Percentiles rank a stretch among this genome's conserved stretches.
Evolutionary conservation across 139 green algal genomes (phyloP).

Genomic region (Klebsormidium nitens): DNA sequence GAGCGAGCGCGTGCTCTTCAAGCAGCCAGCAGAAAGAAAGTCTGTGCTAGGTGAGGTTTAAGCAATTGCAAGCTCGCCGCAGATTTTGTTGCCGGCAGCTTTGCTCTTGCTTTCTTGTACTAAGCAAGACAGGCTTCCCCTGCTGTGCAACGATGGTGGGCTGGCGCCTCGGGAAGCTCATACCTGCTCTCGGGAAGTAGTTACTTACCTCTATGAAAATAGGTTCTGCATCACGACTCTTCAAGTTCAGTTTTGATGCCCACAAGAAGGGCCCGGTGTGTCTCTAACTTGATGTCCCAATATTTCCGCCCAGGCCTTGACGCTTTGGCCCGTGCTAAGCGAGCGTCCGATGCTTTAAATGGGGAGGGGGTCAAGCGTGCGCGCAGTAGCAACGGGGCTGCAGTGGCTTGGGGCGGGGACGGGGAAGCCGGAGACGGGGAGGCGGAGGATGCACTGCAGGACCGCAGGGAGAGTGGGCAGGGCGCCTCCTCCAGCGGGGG

Average conservation of each 20-base stretch:
- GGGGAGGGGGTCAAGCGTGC: not conserved
- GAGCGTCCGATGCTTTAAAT: not conserved
- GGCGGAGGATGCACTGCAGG: constrained; percentile 7
- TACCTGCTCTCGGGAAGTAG: not conserved
- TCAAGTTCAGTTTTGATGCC: not conserved
- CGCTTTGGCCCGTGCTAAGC: constrained; percentile 27
- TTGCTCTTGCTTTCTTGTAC: constrained; percentile 2
- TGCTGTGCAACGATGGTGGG: not conserved
- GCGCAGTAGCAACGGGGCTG: constrained; percentile 1
- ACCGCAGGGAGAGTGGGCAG: not conserved
- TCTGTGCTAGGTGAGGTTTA: constrained; percentile 25
- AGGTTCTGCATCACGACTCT: not conserved
- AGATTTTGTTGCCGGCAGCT: not conserved
- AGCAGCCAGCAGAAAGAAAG: constrained; percentile 30
- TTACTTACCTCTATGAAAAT: not conserved
- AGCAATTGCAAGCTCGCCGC: not conserved
- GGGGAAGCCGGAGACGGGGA: constrained; percentile 1
- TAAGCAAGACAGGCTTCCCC: not conserved
- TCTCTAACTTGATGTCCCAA: no score
- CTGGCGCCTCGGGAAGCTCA: not conserved
- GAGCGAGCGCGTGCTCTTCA: constrained; percentile 38
- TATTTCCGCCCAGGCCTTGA: constrained; percentile 29
- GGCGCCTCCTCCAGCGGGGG: not conserved
- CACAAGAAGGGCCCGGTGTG: not conserved
- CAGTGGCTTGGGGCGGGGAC: not conserved